A percentile compares a stretch with the other conserved stretches of the same genome.
Conservation (phyloP, 1,284 basidiomycete genomes). For the Microbotryum saponariae region DNA sequence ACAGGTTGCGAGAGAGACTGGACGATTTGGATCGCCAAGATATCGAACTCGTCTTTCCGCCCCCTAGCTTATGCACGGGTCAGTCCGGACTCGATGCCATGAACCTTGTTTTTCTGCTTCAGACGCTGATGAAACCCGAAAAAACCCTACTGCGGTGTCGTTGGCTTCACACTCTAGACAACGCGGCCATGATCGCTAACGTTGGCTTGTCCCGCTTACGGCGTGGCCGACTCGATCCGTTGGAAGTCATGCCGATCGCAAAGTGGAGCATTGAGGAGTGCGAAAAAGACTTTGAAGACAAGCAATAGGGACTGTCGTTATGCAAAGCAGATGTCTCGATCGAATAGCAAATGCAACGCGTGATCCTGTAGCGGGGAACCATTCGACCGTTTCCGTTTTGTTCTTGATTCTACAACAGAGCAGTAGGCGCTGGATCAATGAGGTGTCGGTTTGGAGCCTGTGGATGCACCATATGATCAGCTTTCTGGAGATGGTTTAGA, state of each 20-base stretch:
- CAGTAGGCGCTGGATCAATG: constrained; percentile 13
- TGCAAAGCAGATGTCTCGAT: neutral
- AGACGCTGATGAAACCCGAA: neutral
- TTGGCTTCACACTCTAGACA: constrained; percentile 52
- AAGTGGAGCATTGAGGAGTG: constrained; percentile 66
- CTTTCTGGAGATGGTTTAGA: no score
- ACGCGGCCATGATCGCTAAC: constrained; percentile 92
- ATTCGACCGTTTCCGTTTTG: neutral
- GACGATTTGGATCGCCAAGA: constrained; percentile 39
- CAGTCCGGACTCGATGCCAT: constrained; percentile 13
- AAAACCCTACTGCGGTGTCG: neutral
- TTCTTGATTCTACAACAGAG: neutral
- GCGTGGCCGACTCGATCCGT: constrained; percentile 49
- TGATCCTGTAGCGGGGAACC: neutral
- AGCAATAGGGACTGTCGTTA: no score
- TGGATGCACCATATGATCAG: neutral
- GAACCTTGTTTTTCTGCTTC: neutral
- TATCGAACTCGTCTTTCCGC: constrained; percentile 54
- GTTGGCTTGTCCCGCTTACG: constrained; percentile 71
- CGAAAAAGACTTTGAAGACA: constrained; percentile 20
- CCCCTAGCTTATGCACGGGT: constrained; percentile 74
- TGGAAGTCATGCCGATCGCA: constrained; percentile 45
- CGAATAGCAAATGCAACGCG: neutral
- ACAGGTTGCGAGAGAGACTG: constrained; percentile 48
- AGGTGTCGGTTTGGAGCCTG: constrained; percentile 31